Percentiles rank a stretch among this genome's conserved stretches.
phyloP scores from a whole-genome alignment of 257 asterid species.

The Prunella vulgaris region DNA sequence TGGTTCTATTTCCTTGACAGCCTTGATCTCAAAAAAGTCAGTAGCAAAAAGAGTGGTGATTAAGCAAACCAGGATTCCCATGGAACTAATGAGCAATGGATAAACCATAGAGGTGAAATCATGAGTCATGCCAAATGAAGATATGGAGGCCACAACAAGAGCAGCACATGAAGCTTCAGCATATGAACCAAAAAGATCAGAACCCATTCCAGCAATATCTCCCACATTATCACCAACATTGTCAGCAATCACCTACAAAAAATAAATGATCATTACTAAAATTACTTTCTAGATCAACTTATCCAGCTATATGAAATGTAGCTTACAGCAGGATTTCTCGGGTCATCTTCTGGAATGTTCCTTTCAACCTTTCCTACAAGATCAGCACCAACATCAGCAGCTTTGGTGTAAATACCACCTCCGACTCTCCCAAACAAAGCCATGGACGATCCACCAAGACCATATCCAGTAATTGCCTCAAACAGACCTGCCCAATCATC shows the following conservation, averaged over 20 bases:
- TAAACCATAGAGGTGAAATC: conserved; percentile 81
- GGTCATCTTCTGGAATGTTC: conserved; percentile 65
- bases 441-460: conserved; percentile 99
- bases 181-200: conserved; percentile 63
- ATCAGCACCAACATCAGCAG: conserved; percentile 70
- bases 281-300: not conserved
- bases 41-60: conserved; percentile 79
- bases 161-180: conserved; percentile 73
- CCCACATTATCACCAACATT: conserved; percentile 96
- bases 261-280: conserved; percentile 4
- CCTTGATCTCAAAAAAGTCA: conserved; percentile 56
- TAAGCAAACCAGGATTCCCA: conserved; percentile 86
- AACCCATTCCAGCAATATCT: conserved; percentile 92
- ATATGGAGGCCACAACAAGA: conserved; percentile 66
- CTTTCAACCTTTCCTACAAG: conserved; percentile 62
- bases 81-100: conserved; percentile 78
- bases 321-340: conserved; percentile 64
- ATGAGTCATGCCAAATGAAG: conserved; percentile 58
- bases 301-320: not conserved
- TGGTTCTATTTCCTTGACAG: conserved; percentile 60
- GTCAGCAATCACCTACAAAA: conserved; percentile 83
- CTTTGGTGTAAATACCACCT: conserved; percentile 89
- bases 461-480: conserved; percentile 92
- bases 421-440: conserved; percentile 97
- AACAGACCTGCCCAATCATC: conserved; percentile 97